These are phyloP conservation scores for Zygoascus biomembranicola DNA, from an alignment of 805 yeast species.

Conservation along the genomic window DNA sequence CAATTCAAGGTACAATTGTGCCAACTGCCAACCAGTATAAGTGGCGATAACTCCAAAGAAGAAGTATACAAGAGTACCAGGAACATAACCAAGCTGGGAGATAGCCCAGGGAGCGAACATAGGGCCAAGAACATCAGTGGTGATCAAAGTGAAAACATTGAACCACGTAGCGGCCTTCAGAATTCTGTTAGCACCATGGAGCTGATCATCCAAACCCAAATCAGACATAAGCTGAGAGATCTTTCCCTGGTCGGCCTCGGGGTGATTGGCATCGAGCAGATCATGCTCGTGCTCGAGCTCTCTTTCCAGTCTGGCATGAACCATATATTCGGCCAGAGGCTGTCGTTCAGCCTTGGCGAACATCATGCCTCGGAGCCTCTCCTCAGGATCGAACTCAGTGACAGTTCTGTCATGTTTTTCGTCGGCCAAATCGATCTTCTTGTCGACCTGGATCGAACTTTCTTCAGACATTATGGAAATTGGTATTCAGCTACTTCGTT, in stretches of 20 bases:
- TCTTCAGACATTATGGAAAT: no score
- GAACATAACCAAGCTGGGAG: slow-evolving; percentile 37
- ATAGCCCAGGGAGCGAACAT: slow-evolving; percentile 39
- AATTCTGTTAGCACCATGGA: background rate
- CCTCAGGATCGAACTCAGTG: background rate
- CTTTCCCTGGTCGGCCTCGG: background rate
- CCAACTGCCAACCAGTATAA: slow-evolving; percentile 32
- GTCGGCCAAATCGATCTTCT: background rate
- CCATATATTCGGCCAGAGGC: background rate
- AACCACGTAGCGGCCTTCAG: slow-evolving; percentile 9
- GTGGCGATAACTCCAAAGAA: slow-evolving; percentile 32
- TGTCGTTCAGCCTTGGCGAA: background rate
- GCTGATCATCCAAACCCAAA: background rate
- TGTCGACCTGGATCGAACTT: no score
- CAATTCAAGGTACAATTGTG: slow-evolving; percentile 28
- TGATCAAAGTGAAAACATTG: slow-evolving; percentile 34
- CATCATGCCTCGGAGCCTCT: background rate
- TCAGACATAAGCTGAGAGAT: background rate
- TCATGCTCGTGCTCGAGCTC: background rate
- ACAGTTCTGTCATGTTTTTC: background rate
- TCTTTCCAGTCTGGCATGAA: background rate
- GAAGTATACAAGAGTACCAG: slow-evolving; percentile 36
- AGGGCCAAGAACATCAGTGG: slow-evolving; percentile 31
- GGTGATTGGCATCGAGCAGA: background rate
- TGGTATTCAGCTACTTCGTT: no score